Evolutionary conservation across 2,329 filamentous ascomycete species (phyloP).

Genomic region (Cordyceps javanica): DNA sequence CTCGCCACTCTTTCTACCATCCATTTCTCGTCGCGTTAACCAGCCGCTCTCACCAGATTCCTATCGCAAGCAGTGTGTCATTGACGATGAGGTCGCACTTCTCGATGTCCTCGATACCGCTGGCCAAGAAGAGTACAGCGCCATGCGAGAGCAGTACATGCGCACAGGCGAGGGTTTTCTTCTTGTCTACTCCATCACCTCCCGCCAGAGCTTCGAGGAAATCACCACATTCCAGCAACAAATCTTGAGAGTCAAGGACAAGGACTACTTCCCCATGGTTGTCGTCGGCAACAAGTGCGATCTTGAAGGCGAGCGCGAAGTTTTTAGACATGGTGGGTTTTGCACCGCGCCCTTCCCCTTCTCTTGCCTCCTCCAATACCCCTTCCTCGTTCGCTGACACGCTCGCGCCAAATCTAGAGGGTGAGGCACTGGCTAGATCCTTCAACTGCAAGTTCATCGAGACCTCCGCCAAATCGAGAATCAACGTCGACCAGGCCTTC

Average conservation of each 20-base stretch:
- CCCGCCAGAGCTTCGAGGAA: constrained; percentile 94
- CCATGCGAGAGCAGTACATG: constrained; percentile 99
- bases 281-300: constrained; percentile 99
- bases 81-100: constrained; percentile 95
- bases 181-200: constrained; percentile 97
- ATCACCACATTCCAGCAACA: constrained; percentile 99
- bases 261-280: constrained; percentile 99
- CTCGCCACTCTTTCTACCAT: background rate
- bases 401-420: constrained; percentile 56
- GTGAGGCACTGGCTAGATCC: constrained; percentile 73
- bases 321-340: constrained; percentile 78
- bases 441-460: constrained; percentile 99
- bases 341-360: background rate
- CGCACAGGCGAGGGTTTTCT: constrained; percentile 96
- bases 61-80: constrained; percentile 99
- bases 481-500: constrained; percentile 97
- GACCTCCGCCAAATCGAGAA: constrained; percentile 95
- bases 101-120: constrained; percentile 98
- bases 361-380: background rate
- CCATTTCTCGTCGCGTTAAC: background rate
- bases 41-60: constrained; percentile 62
- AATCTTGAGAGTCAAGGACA: constrained; percentile 97
- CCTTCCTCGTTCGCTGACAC: constrained; percentile 8
- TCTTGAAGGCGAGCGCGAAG: constrained; percentile 86
- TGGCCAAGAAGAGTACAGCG: constrained; percentile 97